Evolutionary conservation across 2,329 filamentous ascomycete species (phyloP).

Genomic region (Fusarium goolgardi): DNA sequence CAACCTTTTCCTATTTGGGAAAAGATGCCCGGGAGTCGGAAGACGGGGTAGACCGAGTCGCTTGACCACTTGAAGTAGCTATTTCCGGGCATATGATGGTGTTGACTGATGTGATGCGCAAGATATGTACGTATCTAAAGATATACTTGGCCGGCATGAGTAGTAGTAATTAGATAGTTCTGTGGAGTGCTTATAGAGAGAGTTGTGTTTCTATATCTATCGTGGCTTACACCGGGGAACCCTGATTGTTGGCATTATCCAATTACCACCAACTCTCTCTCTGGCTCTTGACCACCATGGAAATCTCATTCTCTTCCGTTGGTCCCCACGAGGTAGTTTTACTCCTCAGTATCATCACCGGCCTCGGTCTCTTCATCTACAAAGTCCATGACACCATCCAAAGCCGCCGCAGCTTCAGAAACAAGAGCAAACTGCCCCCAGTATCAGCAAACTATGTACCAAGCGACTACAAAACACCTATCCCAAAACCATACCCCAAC

Average conservation of each 20-base stretch:
- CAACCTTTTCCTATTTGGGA: conserved; percentile 38
- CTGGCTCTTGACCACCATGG: conserved; percentile 11
- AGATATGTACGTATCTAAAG: background rate
- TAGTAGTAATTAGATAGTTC: background rate
- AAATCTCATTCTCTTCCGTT: conserved; percentile 7
- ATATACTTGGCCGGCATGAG: background rate
- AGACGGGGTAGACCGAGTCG: conserved; percentile 14
- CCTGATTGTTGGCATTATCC: background rate
- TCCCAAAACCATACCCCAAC: conserved; percentile 70
- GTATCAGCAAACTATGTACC: conserved; percentile 27
- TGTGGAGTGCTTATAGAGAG: background rate
- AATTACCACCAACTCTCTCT: background rate
- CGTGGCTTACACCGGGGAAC: conserved; percentile 16
- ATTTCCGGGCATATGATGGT: conserved; percentile 22
- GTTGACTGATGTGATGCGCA: background rate
- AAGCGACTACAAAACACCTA: conserved; percentile 66
- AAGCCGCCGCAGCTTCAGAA: conserved; percentile 18
- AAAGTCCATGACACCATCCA: conserved; percentile 19
- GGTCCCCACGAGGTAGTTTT: conserved; percentile 26
- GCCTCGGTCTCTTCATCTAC: conserved; percentile 25
- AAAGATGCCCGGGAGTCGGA: conserved; percentile 27
- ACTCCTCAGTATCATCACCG: conserved; percentile 20
- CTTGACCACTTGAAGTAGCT: conserved; percentile 31
- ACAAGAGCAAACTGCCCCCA: conserved; percentile 19
- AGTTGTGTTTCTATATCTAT: conserved; percentile 18